Percentiles rank a stretch among this genome's conserved stretches.
phyloP scores from a whole-genome alignment of 805 yeast species.

The Kazachstania africana region DNA sequence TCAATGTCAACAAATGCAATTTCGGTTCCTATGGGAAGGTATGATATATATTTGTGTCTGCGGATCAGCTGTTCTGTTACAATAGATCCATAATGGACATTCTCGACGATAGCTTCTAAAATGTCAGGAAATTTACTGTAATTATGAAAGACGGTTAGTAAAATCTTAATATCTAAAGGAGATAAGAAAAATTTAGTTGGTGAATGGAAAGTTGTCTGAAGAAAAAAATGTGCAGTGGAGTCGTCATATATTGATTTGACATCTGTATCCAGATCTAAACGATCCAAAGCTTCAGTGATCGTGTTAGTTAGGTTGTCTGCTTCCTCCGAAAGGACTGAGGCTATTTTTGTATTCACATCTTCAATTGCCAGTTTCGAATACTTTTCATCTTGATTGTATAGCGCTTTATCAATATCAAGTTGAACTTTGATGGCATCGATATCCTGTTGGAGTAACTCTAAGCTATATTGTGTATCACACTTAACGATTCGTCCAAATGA shows the following conservation, averaged over 20 bases:
- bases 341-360: constrained; percentile 39
- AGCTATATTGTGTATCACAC: constrained; percentile 45
- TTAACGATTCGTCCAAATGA: constrained; percentile 58
- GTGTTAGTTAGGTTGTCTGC: constrained; percentile 5
- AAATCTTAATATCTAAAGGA: constrained; percentile 66
- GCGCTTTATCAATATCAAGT: constrained; percentile 42
- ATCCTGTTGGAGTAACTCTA: constrained; percentile 49
- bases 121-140: constrained; percentile 61
- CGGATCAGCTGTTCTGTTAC: constrained; percentile 46
- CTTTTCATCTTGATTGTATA: constrained; percentile 49
- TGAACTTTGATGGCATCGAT: constrained; percentile 39
- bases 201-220: constrained; percentile 65
- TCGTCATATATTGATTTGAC: constrained; percentile 25
- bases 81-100: constrained; percentile 53
- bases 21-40: constrained; percentile 77
- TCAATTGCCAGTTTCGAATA: constrained; percentile 44
- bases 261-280: background rate
- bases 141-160: constrained; percentile 47
- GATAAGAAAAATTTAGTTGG: constrained; percentile 58
- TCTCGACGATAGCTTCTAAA: constrained; percentile 52
- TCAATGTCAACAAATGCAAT: constrained; percentile 76
- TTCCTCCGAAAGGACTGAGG: constrained; percentile 23
- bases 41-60: constrained; percentile 63
- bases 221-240: constrained; percentile 50
- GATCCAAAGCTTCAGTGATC: constrained; percentile 6